Conservation (phyloP, 805 yeast species). For the Monosporozyma aquatica region DNA sequence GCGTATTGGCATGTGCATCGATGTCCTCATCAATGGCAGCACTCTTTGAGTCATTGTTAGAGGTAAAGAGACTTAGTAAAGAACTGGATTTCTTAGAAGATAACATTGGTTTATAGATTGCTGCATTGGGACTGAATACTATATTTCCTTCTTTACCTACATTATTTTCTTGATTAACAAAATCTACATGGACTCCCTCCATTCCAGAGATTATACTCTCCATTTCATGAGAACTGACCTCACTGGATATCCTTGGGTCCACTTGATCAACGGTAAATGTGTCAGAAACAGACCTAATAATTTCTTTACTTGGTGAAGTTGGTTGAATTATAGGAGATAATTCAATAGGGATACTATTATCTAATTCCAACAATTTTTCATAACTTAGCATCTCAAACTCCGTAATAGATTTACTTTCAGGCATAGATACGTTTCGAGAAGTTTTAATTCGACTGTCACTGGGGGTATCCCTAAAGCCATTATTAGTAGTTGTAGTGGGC, state of each 20-base stretch:
- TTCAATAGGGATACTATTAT: conserved; percentile 16
- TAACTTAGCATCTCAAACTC: conserved; percentile 20
- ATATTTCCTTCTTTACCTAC: not conserved
- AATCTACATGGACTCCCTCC: not conserved
- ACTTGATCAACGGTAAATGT: conserved; percentile 10
- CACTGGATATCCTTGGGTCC: conserved; percentile 7
- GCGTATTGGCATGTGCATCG: no score
- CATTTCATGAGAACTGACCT: conserved; percentile 6
- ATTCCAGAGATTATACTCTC: conserved; percentile 17
- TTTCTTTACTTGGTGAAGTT: conserved; percentile 4
- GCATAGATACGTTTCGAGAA: no score
- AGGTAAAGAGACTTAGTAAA: conserved; percentile 21
- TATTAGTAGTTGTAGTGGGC: no score
- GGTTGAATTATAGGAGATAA: conserved; percentile 11
- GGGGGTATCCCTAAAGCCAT: no score
- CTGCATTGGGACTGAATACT: conserved; percentile 16
- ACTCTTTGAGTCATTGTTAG: conserved; percentile 9
- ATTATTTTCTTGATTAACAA: not conserved
- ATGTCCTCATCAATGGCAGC: not conserved
- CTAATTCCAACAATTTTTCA: conserved; percentile 21
- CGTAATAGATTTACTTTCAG: conserved; percentile 1
- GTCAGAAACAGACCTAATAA: conserved; percentile 13
- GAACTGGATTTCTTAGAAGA: conserved; percentile 19
- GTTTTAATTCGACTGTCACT: not conserved
- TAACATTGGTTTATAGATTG: conserved; percentile 15